Base-by-base conservation (phyloP, 1,284 basidiomycete species). In the Ganoderma sp. region DNA sequence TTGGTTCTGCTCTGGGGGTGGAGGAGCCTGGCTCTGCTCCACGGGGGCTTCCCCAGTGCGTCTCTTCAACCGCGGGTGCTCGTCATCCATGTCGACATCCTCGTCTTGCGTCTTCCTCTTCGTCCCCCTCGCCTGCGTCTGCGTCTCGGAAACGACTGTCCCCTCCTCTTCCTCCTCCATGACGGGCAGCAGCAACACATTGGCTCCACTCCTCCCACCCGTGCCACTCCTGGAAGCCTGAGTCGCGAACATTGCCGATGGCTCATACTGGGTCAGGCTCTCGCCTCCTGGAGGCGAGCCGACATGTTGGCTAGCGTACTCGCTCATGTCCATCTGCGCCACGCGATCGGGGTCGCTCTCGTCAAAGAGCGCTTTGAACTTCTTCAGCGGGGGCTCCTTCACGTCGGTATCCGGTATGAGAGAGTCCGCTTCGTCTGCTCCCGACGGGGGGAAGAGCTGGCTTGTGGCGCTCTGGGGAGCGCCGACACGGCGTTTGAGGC, bases 361-460 rank as follows among this genome's bases (percentile, higher is more conserved):
- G 15, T 93, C 90, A 69, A 91, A 93, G 3, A 93, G 81, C 0
- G 86, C 86, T 73, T 87, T 90, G 79, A 88, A 91, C 75, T 87
- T 90, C 75, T 92, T 91, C 28, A 87, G 77, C 2, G 88, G 84
- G 0, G 89, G 87, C 71, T 90, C 85, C 66, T 80, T 79, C 58
- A 60, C 22, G 39, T 60, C 58, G 1, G 63, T 83, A 60, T 79
- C 78, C 3, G 65, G 73, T 32, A 68, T 73, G 69, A 77, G 75
- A 10, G 72, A 59, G 58, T 75, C 71, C 37, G 57, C 34, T 1
- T 28, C 25, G 25, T 2, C 25, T 28, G 25, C 25, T 3, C 74
- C 69, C 7, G 73, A 65, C 28, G 57, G 67, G 34, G 73, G 66
- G 59, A 74, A 60, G 25, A 78, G 67, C 60, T 64, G 39, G 66